phyloP scores from a whole-genome alignment of 106 monocot species.

The Dactylorhiza incarnata region DNA sequence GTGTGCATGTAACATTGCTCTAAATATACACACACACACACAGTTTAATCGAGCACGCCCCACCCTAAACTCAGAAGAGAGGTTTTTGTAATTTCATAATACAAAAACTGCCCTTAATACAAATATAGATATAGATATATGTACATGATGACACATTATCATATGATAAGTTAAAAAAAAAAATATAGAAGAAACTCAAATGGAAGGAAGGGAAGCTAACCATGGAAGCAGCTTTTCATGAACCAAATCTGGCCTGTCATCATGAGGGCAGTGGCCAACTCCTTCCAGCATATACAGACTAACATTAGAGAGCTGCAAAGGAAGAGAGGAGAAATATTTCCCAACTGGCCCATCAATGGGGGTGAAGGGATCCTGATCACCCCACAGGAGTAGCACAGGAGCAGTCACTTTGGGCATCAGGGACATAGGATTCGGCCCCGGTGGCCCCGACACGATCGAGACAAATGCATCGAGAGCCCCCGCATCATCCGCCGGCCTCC shows the following conservation, averaged over 20 bases:
- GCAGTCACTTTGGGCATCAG: constrained; percentile 66
- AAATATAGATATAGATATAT: no score
- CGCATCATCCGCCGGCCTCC: constrained; percentile 58
- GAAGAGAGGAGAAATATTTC: constrained; percentile 78
- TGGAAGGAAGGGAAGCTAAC: constrained; percentile 42
- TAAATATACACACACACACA: no score
- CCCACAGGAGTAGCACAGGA: constrained; percentile 83
- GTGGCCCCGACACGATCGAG: constrained; percentile 86
- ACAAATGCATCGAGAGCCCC: constrained; percentile 95
- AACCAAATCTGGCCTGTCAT: constrained; percentile 80
- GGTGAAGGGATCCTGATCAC: constrained; percentile 82
- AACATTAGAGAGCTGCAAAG: constrained; percentile 56
- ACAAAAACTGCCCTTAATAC: no score
- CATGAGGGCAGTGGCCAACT: constrained; percentile 95
- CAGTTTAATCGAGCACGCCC: no score
- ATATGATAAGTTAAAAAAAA: no score
- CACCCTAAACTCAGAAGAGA: no score
- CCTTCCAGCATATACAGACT: constrained; percentile 54
- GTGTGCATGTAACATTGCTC: no score
- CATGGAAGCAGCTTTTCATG: constrained; percentile 83
- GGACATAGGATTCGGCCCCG: constrained; percentile 75
- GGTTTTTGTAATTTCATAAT: no score
- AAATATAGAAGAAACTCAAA: not conserved
- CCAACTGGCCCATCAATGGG: constrained; percentile 92
- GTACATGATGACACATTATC: no score